These are phyloP conservation scores for Pestalotiopsis sp. DNA, from an alignment of 2,329 filamentous ascomycete genomes.

Conservation along the genomic window DNA sequence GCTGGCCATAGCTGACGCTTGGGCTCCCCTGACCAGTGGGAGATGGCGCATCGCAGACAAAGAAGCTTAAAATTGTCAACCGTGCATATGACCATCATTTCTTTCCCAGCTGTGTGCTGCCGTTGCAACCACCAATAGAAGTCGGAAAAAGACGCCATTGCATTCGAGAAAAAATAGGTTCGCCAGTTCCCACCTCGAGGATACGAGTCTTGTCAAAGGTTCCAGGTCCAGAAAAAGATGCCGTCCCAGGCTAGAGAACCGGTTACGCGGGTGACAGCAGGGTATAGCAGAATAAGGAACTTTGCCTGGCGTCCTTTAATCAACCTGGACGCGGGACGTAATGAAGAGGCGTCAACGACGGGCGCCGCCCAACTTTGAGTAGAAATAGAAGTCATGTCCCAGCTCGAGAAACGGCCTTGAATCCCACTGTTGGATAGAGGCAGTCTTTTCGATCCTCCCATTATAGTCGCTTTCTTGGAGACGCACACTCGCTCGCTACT, in stretches of 20 bases:
- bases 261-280: background rate
- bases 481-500: background rate
- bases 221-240: background rate
- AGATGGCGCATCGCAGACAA: background rate
- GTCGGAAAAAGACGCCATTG: background rate
- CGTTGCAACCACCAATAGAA: conserved; percentile 2
- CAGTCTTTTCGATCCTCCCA: background rate
- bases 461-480: background rate
- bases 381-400: conserved; percentile 2
- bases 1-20: background rate
- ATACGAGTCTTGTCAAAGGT: conserved; percentile 7
- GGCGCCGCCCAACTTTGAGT: background rate
- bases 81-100: conserved; percentile 5
- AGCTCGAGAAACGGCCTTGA: background rate
- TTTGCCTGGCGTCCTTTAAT: background rate
- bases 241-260: background rate
- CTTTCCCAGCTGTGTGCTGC: background rate
- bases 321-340: background rate
- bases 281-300: background rate
- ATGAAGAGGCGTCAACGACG: background rate
- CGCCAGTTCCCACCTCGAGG: background rate
- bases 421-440: background rate
- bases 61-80: conserved; percentile 3
- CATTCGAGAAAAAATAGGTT: background rate
- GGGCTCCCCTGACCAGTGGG: background rate